A percentile compares a stretch with the other conserved stretches of the same genome.
Evolutionary conservation across 805 yeast genomes (phyloP).

Genomic region (Lipomyces chichibuensis): DNA sequence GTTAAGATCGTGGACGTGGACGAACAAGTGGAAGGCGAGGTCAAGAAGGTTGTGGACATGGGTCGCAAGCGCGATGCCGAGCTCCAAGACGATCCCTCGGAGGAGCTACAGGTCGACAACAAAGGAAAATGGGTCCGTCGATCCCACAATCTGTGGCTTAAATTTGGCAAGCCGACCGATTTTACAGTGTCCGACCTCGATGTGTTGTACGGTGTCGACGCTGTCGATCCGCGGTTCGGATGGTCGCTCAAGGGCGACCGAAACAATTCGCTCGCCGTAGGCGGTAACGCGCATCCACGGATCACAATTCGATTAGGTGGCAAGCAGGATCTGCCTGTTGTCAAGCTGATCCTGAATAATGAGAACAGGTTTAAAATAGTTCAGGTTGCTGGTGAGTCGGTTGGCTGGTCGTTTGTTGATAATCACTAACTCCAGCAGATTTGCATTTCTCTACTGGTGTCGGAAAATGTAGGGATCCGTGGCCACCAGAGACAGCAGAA

Average conservation of each 20-base stretch:
- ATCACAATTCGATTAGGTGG: slow-evolving; percentile 39
- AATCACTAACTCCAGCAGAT: slow-evolving; percentile 41
- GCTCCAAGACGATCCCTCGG: not conserved
- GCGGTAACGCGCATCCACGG: slow-evolving; percentile 38
- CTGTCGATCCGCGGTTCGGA: slow-evolving; percentile 73
- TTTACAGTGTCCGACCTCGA: slow-evolving; percentile 61
- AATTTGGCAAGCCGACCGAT: slow-evolving; percentile 49
- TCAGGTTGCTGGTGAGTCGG: slow-evolving; percentile 68
- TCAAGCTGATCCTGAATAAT: slow-evolving; percentile 46
- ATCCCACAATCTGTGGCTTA: slow-evolving; percentile 62
- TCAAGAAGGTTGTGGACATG: not conserved
- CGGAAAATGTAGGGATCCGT: slow-evolving; percentile 73
- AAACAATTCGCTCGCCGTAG: slow-evolving; percentile 35
- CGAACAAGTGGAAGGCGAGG: slow-evolving; percentile 45
- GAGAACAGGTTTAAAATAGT: slow-evolving; percentile 70
- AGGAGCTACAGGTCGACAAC: slow-evolving; percentile 48
- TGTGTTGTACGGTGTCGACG: slow-evolving; percentile 70
- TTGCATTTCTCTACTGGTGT: slow-evolving; percentile 84
- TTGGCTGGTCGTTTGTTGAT: not conserved
- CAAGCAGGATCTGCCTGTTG: slow-evolving; percentile 30
- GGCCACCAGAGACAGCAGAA: slow-evolving; percentile 38
- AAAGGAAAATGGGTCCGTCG: slow-evolving; percentile 35
- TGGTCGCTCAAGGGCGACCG: slow-evolving; percentile 55
- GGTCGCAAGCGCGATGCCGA: slow-evolving; percentile 28
- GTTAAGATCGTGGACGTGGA: not conserved